Evolutionary conservation across 257 asterid species (phyloP).

Genomic region (Coffea eugenioides): DNA sequence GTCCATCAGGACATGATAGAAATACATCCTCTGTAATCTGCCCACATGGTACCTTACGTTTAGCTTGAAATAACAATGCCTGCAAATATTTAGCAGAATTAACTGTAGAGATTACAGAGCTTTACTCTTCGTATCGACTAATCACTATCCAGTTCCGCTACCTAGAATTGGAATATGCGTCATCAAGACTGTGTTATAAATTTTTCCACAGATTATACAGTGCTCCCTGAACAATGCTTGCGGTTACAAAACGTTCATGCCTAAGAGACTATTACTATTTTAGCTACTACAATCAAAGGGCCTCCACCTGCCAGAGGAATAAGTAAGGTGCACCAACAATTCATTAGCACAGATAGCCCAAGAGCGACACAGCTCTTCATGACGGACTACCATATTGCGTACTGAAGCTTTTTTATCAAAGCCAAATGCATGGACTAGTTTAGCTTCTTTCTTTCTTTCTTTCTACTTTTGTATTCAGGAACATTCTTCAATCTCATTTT

Average conservation of each 20-base stretch:
- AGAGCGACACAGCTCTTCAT: neutral
- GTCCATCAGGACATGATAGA: too few species aligned
- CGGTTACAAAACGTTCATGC: too few species aligned
- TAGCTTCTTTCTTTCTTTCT: neutral
- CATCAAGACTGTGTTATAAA: neutral
- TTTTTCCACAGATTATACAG: too few species aligned
- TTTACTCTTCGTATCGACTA: neutral
- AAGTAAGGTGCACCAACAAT: neutral
- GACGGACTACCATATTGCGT: neutral
- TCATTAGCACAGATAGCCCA: neutral
- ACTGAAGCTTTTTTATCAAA: neutral
- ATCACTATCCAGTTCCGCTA: neutral
- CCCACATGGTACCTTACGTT: neutral
- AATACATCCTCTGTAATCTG: neutral
- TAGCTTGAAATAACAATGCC: neutral
- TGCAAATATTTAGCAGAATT: neutral
- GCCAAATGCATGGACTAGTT: neutral
- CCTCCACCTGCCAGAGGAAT: neutral
- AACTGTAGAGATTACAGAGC: neutral
- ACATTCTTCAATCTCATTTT: neutral
- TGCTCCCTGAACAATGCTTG: neutral
- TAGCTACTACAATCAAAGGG: neutral
- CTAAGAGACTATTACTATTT: neutral
- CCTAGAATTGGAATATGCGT: neutral
- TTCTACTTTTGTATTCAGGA: neutral